These are phyloP conservation scores for Jamesozyma lodderae DNA, from an alignment of 805 yeast species.

Conservation along the genomic window DNA sequence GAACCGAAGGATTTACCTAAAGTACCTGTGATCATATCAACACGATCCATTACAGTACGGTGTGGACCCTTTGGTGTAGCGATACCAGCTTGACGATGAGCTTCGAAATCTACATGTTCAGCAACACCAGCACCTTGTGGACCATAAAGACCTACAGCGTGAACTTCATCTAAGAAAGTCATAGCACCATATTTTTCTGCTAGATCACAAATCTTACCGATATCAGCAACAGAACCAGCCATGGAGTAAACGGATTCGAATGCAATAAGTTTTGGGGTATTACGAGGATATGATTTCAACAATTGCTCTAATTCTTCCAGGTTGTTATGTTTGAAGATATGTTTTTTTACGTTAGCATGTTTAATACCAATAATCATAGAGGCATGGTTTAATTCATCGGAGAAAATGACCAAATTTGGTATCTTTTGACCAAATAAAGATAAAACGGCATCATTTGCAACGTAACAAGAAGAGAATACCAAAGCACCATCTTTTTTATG, in stretches of 20 bases:
- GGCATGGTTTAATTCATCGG: conserved; percentile 92
- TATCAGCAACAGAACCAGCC: conserved; percentile 97
- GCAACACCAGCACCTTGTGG: conserved; percentile 99
- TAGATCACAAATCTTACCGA: conserved; percentile 82
- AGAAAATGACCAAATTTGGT: conserved; percentile 81
- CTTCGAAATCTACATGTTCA: conserved; percentile 85
- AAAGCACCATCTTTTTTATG: conserved; percentile 93
- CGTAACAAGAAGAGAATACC: conserved; percentile 91
- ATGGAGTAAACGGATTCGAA: conserved; percentile 96
- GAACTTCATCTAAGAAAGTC: conserved; percentile 96
- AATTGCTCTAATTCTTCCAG: conserved; percentile 71
- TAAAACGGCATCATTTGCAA: conserved; percentile 92
- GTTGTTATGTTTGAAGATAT: conserved; percentile 86
- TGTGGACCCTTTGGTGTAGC: conserved; percentile 33
- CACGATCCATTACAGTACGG: conserved; percentile 71
- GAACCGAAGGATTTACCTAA: conserved; percentile 94
- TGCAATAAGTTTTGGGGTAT: conserved; percentile 91
- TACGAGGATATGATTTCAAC: conserved; percentile 70
- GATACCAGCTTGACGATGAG: conserved; percentile 62
- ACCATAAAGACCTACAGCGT: conserved; percentile 98
- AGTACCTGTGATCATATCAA: conserved; percentile 96
- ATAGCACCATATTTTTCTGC: conserved; percentile 97
- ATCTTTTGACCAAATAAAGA: conserved; percentile 85
- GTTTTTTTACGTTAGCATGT: conserved; percentile 82
- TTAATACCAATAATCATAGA: conserved; percentile 95